Evolutionary conservation across 164 flowering plant species (phyloP).

Genomic region (grape (Vitis vinifera)): ASM3070453v1 NC_081811.1:13889501-13890000

Average conservation of each 20-base stretch:
- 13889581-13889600: no score
- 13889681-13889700: constrained; percentile 68
- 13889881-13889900: no score
- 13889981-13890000: no score
- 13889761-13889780: constrained; percentile 98
- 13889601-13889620: no score
- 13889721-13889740: constrained; percentile 91
- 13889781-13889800: constrained; percentile 87
- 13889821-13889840: constrained; percentile 99
- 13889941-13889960: no score
- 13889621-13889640: constrained; percentile 87
- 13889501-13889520: no score
- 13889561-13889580: no score
- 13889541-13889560: no score
- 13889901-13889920: no score
- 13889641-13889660: constrained; percentile 93
- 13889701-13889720: constrained; percentile 83
- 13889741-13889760: constrained; percentile 97
- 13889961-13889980: no score
- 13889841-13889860: constrained; percentile 73
- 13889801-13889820: constrained; percentile 81
- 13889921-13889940: no score
- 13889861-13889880: constrained; percentile 24
- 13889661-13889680: constrained; percentile 80
- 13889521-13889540: no score